Conservation (phyloP, 306 rosid species). For the Lathyrus oleraceus region DNA sequence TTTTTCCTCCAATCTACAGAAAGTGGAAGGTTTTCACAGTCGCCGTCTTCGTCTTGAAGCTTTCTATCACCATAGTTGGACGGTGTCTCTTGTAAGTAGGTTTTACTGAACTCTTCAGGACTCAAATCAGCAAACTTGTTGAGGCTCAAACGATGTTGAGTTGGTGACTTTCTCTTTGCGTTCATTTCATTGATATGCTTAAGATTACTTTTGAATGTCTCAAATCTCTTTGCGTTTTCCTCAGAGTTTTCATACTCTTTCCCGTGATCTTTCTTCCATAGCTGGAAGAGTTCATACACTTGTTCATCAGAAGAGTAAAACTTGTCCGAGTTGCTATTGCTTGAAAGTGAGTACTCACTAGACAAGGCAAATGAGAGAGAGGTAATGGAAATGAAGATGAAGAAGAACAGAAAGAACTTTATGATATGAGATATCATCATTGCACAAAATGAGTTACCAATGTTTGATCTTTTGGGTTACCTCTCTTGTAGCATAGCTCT, state of each 20-base stretch:
- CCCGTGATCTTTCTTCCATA: conserved; percentile 54
- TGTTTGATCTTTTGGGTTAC: not conserved
- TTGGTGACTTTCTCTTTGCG: conserved; percentile 37
- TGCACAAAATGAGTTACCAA: conserved; percentile 4
- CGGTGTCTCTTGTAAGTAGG: conserved; percentile 36
- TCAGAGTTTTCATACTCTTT: conserved; percentile 47
- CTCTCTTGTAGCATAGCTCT: too few species aligned
- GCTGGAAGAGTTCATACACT: conserved; percentile 46
- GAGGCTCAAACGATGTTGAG: conserved; percentile 45
- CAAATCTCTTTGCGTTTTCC: conserved; percentile 40
- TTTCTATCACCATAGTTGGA: not conserved
- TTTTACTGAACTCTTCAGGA: conserved; percentile 52
- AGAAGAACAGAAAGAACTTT: conserved; percentile 28
- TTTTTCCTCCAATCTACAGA: conserved; percentile 61
- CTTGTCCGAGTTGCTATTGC: not conserved
- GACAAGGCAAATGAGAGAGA: conserved; percentile 42
- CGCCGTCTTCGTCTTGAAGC: conserved; percentile 1
- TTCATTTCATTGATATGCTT: conserved; percentile 51
- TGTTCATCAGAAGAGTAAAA: conserved; percentile 44
- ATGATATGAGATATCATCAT: conserved; percentile 42
- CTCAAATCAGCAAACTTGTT: conserved; percentile 66
- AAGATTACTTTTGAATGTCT: conserved; percentile 58
- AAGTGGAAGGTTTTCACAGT: conserved; percentile 49
- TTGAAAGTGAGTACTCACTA: conserved; percentile 5
- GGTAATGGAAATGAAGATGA: not conserved